Percentiles rank a stretch among this genome's conserved stretches.
Conservation (phyloP, 345 rosid genomes). For the Citrus inodora region DNA sequence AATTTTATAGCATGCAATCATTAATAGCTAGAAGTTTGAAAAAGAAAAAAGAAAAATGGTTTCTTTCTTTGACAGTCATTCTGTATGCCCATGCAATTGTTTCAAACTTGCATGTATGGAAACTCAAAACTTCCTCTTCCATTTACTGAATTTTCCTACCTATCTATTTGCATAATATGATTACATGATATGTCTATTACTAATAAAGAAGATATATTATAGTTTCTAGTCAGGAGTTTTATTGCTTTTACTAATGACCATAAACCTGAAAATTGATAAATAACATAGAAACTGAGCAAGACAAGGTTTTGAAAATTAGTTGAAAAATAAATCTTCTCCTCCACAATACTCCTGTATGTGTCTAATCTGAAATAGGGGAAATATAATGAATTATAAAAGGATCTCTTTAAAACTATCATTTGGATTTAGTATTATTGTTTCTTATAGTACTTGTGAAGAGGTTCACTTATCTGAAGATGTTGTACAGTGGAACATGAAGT, state of each 20-base stretch:
- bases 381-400: background rate
- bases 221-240: background rate
- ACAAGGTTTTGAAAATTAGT: background rate
- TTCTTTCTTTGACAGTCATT: background rate
- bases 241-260: background rate
- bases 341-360: background rate
- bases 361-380: background rate
- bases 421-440: background rate
- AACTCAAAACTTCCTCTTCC: background rate
- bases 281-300: background rate
- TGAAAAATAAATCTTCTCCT: background rate
- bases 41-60: background rate
- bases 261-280: background rate
- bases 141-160: background rate
- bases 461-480: constrained; percentile 2
- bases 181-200: background rate
- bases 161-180: background rate
- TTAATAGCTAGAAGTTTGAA: background rate
- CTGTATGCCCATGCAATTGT: background rate
- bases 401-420: background rate
- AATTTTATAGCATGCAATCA: background rate
- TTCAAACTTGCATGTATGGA: background rate
- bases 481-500: constrained; percentile 95
- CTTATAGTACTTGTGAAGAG: background rate
- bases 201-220: background rate